Evolutionary conservation across 1,284 basidiomycete genomes (phyloP), one percentile per base, ranked within the genome.

Genomic region (Apiotrichum akiyoshidainum): DNA sequence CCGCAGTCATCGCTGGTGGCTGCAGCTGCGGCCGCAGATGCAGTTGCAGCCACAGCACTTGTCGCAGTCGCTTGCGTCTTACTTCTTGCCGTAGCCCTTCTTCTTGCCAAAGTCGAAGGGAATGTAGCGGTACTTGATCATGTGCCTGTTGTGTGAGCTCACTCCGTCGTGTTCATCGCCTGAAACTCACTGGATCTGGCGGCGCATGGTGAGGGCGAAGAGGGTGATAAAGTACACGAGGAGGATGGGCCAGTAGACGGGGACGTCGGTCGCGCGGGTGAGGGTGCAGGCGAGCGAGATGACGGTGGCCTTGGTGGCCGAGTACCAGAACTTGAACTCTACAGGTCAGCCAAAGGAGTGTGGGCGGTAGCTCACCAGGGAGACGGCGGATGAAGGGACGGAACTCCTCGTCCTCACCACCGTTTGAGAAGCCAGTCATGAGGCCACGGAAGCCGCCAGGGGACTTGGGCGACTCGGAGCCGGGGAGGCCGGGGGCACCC

Each of bases 241-340:
- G 49, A 96, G 84, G 77, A 98, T 96, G 13, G 93, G 93, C 92
- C 95, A 98, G 79, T 96, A 98, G 22, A 99, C 95, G 13, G 95
- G 95, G 19, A 98, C 88, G 75, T 98, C 93, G 68, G 95, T 95
- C 13, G 81, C 79, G 49, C 87, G 83, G 33, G 88, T 93, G 60
- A 87, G 80, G 5, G 93, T 91, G 75, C 88, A 87, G 54, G 88
- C 78, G 48, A 96, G 74, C 6, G 92, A 88, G 57, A 99, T 78
- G 17, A 89, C 54, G 22, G 89, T 89, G 7, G 96, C 93, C 57
- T 92, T 88, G 6, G 94, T 99, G 1, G 92, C 84, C 10, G 91
- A 92, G 55, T 96, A 83, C 94, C 90, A 92, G 75, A 74, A 79
- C 67, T 76, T 78, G 64, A 73, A 72, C 63, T 70, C 71, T 72